A percentile compares a stretch with the other conserved stretches of the same genome.
Evolutionary conservation across 1,284 basidiomycete species (phyloP).

Genomic region (Fistulinella cinereoalba): DNA sequence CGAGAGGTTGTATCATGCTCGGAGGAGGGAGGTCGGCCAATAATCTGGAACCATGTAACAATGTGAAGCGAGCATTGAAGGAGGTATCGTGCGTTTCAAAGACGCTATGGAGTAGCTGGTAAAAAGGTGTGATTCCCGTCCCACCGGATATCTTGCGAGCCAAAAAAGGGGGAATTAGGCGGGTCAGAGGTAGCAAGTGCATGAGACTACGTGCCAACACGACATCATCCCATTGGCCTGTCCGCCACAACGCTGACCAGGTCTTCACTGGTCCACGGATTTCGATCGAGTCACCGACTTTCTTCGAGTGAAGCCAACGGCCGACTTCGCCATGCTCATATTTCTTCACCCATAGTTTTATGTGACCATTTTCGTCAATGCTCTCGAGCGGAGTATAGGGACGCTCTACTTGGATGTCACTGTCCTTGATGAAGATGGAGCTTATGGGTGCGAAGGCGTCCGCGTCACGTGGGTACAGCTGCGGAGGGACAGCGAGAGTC

Average conservation of each 20-base stretch:
- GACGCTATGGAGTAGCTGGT: conserved; percentile 57
- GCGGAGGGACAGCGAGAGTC: conserved; percentile 52
- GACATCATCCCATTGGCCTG: conserved; percentile 68
- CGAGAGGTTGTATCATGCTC: conserved; percentile 50
- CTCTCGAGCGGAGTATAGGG: conserved; percentile 80
- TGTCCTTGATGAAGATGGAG: conserved; percentile 80
- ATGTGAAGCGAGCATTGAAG: conserved; percentile 54
- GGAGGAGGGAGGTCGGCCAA: conserved; percentile 65
- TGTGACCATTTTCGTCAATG: conserved; percentile 57
- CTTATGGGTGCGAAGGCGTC: conserved; percentile 51
- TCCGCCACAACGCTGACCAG: conserved; percentile 57
- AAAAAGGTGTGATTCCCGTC: conserved; percentile 80
- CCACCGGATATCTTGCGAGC: conserved; percentile 72
- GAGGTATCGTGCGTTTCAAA: conserved; percentile 31
- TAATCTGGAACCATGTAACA: conserved; percentile 66
- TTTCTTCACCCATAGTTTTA: conserved; percentile 75
- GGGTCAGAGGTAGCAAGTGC: not conserved
- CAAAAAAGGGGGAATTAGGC: conserved; percentile 4
- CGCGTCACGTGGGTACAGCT: conserved; percentile 33
- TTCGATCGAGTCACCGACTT: conserved; percentile 63
- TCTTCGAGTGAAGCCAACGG: conserved; percentile 74
- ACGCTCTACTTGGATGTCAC: conserved; percentile 85
- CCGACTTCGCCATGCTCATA: conserved; percentile 80
- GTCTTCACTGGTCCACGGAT: conserved; percentile 77
- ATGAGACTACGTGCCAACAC: conserved; percentile 57